Percentiles rank a stretch among this genome's conserved stretches.
Conservation (phyloP, 2,329 filamentous ascomycete species). For the Teratosphaeriaceae sp. region DNA sequence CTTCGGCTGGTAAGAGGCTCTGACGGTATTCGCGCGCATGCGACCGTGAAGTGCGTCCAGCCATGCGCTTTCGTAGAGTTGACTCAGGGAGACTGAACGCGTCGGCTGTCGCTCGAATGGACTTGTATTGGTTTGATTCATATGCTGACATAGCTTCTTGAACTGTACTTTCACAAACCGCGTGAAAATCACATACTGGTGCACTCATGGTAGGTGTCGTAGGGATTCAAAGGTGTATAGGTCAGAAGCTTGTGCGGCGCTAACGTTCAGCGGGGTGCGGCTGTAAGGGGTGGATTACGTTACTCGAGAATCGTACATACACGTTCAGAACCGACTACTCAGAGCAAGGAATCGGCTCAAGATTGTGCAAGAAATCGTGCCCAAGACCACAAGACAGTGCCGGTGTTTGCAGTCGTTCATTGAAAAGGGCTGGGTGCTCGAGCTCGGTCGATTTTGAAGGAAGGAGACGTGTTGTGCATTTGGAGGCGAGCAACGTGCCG, state of each 20-base stretch:
- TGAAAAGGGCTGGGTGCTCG: no score
- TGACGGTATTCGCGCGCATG: conserved; percentile 6
- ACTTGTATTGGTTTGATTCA: conserved; percentile 2
- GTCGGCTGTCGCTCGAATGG: conserved; percentile 1
- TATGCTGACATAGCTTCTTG: conserved; percentile 1
- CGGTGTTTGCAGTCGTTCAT: no score
- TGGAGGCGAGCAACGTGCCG: no score
- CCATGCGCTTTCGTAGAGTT: conserved; percentile 3
- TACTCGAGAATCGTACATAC: neutral
- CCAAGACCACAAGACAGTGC: no score
- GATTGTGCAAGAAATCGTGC: no score
- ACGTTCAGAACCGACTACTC: no score
- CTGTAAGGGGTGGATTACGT: neutral
- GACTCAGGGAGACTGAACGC: neutral
- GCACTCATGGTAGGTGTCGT: neutral
- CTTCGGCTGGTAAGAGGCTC: conserved; percentile 8
- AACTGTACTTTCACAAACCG: neutral
- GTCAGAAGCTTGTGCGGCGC: neutral
- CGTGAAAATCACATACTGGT: neutral
- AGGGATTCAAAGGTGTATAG: neutral
- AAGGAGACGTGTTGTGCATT: no score
- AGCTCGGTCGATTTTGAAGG: no score
- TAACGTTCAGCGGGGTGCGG: neutral
- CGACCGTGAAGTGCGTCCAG: conserved; percentile 7
- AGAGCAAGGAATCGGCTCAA: no score